Evolutionary conservation across 148 eudicot species (phyloP), one percentile per base, ranked within the genome.

Genomic region (Rhododendron molle): DNA sequence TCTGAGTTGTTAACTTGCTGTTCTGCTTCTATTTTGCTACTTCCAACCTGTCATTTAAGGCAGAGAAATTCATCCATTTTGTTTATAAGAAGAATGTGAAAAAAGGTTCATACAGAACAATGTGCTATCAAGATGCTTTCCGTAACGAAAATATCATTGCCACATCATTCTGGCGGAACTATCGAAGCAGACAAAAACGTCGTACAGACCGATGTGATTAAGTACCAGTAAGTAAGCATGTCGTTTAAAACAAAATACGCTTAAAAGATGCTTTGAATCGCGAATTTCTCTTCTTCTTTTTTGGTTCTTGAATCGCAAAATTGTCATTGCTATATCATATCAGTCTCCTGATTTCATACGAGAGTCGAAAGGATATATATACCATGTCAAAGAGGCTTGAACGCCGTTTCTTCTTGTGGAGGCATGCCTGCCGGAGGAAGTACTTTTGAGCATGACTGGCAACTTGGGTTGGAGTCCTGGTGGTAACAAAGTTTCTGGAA

Each of bases 381-480:
- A 93, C 95, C 95, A 89, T 88, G 90, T 93, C 91, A 60, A 91
- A 90, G 84, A 91, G 92, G 88, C 92, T 90, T 9, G 95, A 87
- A 47, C 93, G 89, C 6, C 91, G 86, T 84, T 89, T 90, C 84
- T 89, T 93, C 87, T 91, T 91, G 84, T 85, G 50, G 83, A 89
- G 89, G 87, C 74, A 85, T 20, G 90, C 86, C 81, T 89, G 92
- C 36, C 93, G 85, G 76, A 93, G 95, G 76, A 93, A 93, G 76
- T 91, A 90, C 84, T 93, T 93, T 71, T 93, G 95, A 74, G 95
- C 95, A 90, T 93, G 95, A 71, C 95, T 93, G 54, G 95, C 93
- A 38, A 93, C 93, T 86, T 93, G 95, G 21, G 95, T 93, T 30
- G 95, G 93, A 78, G 93, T 90, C 72, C 95, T 86, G n/a, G 92